A percentile compares a stretch with the other conserved stretches of the same genome.
phyloP scores from a whole-genome alignment of 331 rosid species.

The Malus hybrid region DNA sequence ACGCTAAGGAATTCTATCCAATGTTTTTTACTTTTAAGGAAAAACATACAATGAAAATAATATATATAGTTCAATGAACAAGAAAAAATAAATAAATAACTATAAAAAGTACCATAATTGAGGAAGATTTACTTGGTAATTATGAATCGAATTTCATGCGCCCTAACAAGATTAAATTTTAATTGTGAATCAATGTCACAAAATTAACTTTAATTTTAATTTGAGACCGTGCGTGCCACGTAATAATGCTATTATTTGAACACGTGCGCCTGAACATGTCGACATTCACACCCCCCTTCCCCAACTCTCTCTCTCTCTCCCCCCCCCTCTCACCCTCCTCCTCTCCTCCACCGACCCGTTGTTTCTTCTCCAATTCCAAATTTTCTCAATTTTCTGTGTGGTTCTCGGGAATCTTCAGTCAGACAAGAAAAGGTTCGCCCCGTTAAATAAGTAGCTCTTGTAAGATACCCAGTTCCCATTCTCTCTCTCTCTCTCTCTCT shows the following conservation, averaged over 20 bases:
- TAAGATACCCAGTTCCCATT: conserved; percentile 11
- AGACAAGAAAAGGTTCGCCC: background rate
- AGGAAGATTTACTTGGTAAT: too few species aligned
- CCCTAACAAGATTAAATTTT: too few species aligned
- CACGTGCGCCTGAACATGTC: conserved; percentile 35
- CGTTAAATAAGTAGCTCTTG: conserved; percentile 6
- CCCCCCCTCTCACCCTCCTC: background rate
- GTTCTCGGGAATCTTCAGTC: conserved; percentile 16
- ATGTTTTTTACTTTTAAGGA: too few species aligned
- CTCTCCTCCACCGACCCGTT: too few species aligned
- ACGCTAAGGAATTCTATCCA: too few species aligned
- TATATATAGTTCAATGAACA: too few species aligned
- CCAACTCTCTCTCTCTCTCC: background rate
- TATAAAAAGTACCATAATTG: too few species aligned
- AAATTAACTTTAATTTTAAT: background rate
- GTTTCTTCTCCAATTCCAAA: background rate
- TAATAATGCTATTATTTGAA: background rate
- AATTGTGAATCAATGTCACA: background rate
- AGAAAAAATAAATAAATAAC: too few species aligned
- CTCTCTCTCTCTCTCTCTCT: background rate
- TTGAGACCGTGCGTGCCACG: conserved; percentile 27
- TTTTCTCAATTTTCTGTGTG: conserved; percentile 15
- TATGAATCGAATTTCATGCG: too few species aligned
- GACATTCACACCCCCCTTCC: conserved; percentile 16
- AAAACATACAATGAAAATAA: too few species aligned